Percentiles rank a stretch among this genome's conserved stretches.
Conservation (phyloP, 2,329 filamentous ascomycete genomes). For the Diaporthe destruens region DNA sequence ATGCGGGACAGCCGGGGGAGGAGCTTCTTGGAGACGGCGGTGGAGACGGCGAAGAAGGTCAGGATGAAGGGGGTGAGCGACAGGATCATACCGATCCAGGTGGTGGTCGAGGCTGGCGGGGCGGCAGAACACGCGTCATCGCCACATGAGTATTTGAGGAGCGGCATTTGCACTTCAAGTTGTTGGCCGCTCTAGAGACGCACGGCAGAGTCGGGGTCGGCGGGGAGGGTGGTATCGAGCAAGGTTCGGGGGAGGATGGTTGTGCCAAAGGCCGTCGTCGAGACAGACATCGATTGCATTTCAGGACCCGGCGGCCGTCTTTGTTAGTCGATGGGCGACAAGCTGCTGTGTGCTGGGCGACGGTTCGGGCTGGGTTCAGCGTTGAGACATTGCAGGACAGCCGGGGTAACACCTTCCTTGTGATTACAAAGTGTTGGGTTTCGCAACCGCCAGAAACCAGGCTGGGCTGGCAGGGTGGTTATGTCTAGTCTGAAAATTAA, state of each 20-base stretch:
- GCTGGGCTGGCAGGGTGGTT: background rate
- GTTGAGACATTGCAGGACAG: slow-evolving; percentile 24
- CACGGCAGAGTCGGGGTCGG: slow-evolving; percentile 14
- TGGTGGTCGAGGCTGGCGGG: slow-evolving; percentile 57
- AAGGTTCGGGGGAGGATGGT: slow-evolving; percentile 11
- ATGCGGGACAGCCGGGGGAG: slow-evolving; percentile 78
- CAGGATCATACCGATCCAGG: slow-evolving; percentile 60
- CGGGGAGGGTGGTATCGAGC: slow-evolving; percentile 15
- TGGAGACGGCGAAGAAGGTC: slow-evolving; percentile 74
- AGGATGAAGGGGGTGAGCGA: slow-evolving; percentile 78
- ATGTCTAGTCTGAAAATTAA: slow-evolving; percentile 16
- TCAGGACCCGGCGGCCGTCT: slow-evolving; percentile 20
- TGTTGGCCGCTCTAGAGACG: slow-evolving; percentile 14
- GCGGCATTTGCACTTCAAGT: slow-evolving; percentile 36
- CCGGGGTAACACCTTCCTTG: background rate
- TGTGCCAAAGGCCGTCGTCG: slow-evolving; percentile 34
- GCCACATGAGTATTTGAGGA: slow-evolving; percentile 64
- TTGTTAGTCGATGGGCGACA: slow-evolving; percentile 1
- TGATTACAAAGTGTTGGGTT: slow-evolving; percentile 11
- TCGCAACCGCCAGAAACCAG: background rate
- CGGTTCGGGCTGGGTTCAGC: slow-evolving; percentile 13
- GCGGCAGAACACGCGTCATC: slow-evolving; percentile 68
- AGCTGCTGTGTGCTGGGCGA: slow-evolving; percentile 3
- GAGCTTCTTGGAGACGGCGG: slow-evolving; percentile 74
- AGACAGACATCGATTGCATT: slow-evolving; percentile 28